Percentiles rank a stretch among this genome's conserved stretches.
These are phyloP conservation scores for Gomphus sp. DNA, from an alignment of 1,284 basidiomycete species.

Conservation along the genomic window DNA sequence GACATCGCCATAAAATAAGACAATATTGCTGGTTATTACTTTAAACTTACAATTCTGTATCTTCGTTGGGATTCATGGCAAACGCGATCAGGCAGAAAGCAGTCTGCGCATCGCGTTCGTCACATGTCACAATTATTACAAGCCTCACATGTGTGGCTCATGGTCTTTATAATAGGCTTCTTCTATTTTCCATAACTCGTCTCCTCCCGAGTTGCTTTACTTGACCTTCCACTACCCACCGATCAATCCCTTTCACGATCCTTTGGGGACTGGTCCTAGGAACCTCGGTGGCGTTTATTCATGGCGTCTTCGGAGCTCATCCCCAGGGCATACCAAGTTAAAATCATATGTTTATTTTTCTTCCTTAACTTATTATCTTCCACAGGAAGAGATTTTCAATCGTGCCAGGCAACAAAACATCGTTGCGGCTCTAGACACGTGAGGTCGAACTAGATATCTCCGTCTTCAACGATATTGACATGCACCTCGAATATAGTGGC, in stretches of 20 bases:
- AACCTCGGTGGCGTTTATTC: not conserved
- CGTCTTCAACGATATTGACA: not conserved
- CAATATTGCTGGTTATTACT: not conserved
- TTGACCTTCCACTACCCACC: not conserved
- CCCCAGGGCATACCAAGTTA: slow-evolving; percentile 44
- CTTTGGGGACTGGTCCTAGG: not conserved
- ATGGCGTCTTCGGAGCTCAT: slow-evolving; percentile 19
- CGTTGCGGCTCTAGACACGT: slow-evolving; percentile 71
- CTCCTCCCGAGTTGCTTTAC: not conserved
- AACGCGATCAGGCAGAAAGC: slow-evolving; percentile 23
- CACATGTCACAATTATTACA: not conserved
- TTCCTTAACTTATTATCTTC: not conserved
- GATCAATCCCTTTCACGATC: not conserved
- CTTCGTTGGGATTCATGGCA: slow-evolving; percentile 75
- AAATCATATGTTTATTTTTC: not conserved
- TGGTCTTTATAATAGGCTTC: not conserved
- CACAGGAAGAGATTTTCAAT: slow-evolving; percentile 59
- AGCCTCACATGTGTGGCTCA: not conserved
- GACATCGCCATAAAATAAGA: not conserved
- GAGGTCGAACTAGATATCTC: slow-evolving; percentile 13
- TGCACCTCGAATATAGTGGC: slow-evolving; percentile 16
- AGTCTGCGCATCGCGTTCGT: not conserved
- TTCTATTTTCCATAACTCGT: not conserved
- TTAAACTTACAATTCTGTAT: slow-evolving; percentile 80
- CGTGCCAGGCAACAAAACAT: slow-evolving; percentile 64